These are phyloP conservation scores for Isoetes engelmannii DNA, from an alignment of 83 land plant species.

Conservation along the genomic window DNA sequence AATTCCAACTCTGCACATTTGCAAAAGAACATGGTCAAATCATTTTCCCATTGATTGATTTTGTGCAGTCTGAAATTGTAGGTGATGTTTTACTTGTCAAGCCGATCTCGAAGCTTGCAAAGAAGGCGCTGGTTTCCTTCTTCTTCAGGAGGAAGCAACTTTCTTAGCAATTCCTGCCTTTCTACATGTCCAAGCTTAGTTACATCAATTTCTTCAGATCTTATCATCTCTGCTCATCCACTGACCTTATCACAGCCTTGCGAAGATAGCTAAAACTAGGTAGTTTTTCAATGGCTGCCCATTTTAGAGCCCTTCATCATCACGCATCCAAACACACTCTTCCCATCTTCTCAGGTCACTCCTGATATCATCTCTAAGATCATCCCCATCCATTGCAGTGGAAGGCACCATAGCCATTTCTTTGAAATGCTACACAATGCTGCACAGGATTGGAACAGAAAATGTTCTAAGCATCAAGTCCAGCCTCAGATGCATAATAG, in stretches of 20 bases:
- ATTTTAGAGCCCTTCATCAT: conserved; percentile 21
- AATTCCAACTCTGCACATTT: conserved; percentile 31
- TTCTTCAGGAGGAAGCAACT: conserved; percentile 4
- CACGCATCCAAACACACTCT: neutral
- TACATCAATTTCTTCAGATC: conserved; percentile 14
- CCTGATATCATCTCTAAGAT: too few relatives aligned
- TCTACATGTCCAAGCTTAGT: conserved; percentile 8
- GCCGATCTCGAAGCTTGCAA: conserved; percentile 19
- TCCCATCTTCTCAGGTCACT: too few relatives aligned
- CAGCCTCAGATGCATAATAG: too few relatives aligned
- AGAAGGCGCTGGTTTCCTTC: conserved; percentile 26
- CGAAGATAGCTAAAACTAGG: conserved; percentile 14
- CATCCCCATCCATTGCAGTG: too few relatives aligned
- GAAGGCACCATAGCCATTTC: too few relatives aligned
- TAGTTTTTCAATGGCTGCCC: conserved; percentile 21
- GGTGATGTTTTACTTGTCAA: conserved; percentile 14
- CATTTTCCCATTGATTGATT: too few relatives aligned
- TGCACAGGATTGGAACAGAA: too few relatives aligned
- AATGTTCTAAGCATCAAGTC: too few relatives aligned
- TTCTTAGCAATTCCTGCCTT: conserved; percentile 7
- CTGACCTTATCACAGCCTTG: conserved; percentile 16
- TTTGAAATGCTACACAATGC: too few relatives aligned
- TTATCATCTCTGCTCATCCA: conserved; percentile 10
- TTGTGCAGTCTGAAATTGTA: too few relatives aligned
- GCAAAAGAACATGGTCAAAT: neutral